Conservation (phyloP, 345 rosid genomes). For the Eucalyptus microcorys region DNA sequence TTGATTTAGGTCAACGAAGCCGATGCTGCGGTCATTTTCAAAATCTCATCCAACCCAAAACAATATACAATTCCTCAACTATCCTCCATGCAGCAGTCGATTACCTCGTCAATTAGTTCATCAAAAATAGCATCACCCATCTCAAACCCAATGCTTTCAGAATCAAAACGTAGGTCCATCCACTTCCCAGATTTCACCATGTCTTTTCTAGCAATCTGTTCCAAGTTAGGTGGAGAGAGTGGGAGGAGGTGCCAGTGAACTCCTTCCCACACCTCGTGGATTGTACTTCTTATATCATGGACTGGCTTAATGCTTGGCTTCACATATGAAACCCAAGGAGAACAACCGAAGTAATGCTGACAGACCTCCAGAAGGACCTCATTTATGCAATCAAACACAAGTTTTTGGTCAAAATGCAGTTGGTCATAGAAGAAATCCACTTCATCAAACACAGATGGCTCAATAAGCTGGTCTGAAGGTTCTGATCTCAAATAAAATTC, state of each 20-base stretch:
- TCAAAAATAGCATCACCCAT: slow-evolving; percentile 52
- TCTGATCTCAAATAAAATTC: slow-evolving; percentile 53
- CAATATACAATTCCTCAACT: not conserved
- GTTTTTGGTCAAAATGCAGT: slow-evolving; percentile 38
- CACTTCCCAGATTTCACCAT: slow-evolving; percentile 48
- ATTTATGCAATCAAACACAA: slow-evolving; percentile 69
- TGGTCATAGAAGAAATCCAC: slow-evolving; percentile 42
- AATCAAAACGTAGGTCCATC: slow-evolving; percentile 56
- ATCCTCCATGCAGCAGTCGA: slow-evolving; percentile 15
- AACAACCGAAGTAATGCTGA: slow-evolving; percentile 32
- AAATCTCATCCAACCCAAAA: not conserved
- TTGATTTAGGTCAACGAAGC: not conserved
- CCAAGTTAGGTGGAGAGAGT: slow-evolving; percentile 59
- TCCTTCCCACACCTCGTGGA: slow-evolving; percentile 56
- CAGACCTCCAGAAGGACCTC: slow-evolving; percentile 70
- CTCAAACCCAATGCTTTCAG: slow-evolving; percentile 38
- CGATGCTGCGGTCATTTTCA: not conserved
- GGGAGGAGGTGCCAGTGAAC: slow-evolving; percentile 66
- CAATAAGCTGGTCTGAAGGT: slow-evolving; percentile 58
- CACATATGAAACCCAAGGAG: slow-evolving; percentile 43
- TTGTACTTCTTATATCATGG: slow-evolving; percentile 30
- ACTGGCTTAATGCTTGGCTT: slow-evolving; percentile 31
- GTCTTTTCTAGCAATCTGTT: slow-evolving; percentile 70
- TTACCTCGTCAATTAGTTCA: slow-evolving; percentile 52
- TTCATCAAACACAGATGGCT: slow-evolving; percentile 46